Conservation (phyloP, 345 rosid genomes). For the Boechera stricta region DNA sequence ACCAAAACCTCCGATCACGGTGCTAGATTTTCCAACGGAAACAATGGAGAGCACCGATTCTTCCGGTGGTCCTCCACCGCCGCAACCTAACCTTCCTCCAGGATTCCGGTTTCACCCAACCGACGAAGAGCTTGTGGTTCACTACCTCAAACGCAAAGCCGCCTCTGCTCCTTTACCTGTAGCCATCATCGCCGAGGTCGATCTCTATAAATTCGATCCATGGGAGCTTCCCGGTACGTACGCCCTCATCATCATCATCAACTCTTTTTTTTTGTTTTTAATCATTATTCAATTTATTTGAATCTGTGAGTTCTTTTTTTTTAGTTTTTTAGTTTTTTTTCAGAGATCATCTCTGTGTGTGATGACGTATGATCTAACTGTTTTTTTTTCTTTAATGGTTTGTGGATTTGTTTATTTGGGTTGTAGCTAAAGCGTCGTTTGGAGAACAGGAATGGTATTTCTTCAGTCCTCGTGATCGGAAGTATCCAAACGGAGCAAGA, state of each 20-base stretch:
- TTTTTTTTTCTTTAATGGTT: neutral
- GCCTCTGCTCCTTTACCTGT: constrained; percentile 84
- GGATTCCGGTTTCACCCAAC: constrained; percentile 99
- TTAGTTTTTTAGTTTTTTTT: neutral
- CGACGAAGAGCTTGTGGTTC: constrained; percentile 94
- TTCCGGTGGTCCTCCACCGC: constrained; percentile 65
- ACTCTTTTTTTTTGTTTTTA: neutral
- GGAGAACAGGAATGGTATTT: constrained; percentile 99
- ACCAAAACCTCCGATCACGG: constrained; percentile 39
- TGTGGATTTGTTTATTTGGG: neutral
- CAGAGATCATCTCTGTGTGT: constrained; percentile 5
- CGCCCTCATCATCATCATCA: constrained; percentile 2
- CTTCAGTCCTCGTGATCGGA: constrained; percentile 92
- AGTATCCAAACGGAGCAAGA: constrained; percentile 96
- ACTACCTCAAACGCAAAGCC: constrained; percentile 92
- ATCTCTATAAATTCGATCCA: constrained; percentile 94
- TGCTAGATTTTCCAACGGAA: neutral
- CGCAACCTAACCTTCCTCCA: constrained; percentile 73
- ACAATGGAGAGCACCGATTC: constrained; percentile 86
- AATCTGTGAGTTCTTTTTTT: neutral
- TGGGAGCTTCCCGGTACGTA: constrained; percentile 95
- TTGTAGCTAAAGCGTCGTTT: constrained; percentile 82
- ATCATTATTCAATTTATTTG: neutral
- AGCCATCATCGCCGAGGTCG: constrained; percentile 87
- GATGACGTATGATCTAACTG: constrained; percentile 28